Conservation (phyloP, 2,329 filamentous ascomycete species). For the Alternaria arbusti region DNA sequence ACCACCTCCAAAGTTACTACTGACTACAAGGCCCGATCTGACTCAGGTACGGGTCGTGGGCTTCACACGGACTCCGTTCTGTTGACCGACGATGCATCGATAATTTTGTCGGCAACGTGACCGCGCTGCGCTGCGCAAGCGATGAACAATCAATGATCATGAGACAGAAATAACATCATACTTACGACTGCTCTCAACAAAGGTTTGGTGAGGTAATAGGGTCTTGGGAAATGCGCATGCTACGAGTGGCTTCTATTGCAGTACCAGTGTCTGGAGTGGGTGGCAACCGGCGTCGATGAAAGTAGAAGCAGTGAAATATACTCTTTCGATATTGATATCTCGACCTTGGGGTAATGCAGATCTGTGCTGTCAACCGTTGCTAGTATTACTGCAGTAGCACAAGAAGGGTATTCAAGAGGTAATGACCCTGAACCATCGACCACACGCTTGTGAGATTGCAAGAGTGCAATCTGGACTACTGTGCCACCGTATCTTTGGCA, state of each 20-base stretch:
- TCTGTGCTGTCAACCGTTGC: background rate
- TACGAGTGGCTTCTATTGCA: background rate
- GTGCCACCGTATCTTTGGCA: background rate
- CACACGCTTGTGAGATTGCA: background rate
- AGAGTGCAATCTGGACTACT: background rate
- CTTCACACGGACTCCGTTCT: background rate
- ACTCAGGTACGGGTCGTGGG: constrained; percentile 1
- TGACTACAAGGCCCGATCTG: constrained; percentile 26
- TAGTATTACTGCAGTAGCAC: background rate
- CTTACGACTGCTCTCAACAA: background rate
- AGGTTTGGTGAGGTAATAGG: background rate
- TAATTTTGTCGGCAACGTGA: background rate
- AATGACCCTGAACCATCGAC: background rate
- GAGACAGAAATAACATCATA: background rate
- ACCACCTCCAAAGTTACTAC: constrained; percentile 10
- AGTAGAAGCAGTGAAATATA: background rate
- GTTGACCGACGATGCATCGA: background rate
- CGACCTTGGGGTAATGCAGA: background rate
- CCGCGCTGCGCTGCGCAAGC: background rate
- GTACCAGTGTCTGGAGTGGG: background rate
- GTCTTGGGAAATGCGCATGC: background rate
- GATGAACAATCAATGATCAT: background rate
- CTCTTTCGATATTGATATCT: background rate
- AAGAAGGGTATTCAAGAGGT: background rate
- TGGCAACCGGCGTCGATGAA: background rate